Evolutionary conservation across 345 rosid species (phyloP).

Genomic region (Euclidium syriacum): DNA sequence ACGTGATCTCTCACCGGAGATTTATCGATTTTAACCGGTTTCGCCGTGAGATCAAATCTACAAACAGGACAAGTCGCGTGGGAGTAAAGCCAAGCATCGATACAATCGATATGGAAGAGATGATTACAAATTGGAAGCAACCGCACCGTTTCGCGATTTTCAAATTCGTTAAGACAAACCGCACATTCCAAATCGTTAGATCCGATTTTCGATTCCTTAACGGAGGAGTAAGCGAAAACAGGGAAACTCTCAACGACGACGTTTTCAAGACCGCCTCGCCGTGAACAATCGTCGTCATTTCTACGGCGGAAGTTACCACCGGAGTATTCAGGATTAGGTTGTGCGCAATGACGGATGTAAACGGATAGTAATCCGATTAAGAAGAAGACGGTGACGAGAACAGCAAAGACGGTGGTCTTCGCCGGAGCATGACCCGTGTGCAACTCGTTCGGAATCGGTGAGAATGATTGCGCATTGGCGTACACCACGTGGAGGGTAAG

Average conservation of each 20-base stretch:
- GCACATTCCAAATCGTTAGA: constrained; percentile 45
- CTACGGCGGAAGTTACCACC: background rate
- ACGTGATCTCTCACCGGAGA: constrained; percentile 18
- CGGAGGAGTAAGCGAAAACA: constrained; percentile 44
- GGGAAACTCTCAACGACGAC: constrained; percentile 56
- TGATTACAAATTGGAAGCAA: constrained; percentile 50
- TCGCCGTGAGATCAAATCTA: constrained; percentile 39
- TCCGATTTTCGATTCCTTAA: constrained; percentile 46
- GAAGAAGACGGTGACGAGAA: constrained; percentile 22
- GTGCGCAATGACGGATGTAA: constrained; percentile 18
- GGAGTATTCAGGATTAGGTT: background rate
- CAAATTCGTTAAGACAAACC: constrained; percentile 46
- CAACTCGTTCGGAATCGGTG: background rate
- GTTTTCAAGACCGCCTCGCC: constrained; percentile 42
- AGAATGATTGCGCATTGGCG: constrained; percentile 10
- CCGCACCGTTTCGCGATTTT: constrained; percentile 38
- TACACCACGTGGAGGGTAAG: constrained; percentile 17
- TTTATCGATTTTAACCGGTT: constrained; percentile 6
- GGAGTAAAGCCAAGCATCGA: constrained; percentile 46
- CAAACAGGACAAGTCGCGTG: constrained; percentile 62
- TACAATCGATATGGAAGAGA: constrained; percentile 51
- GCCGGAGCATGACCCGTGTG: constrained; percentile 3
- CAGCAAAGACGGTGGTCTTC: constrained; percentile 21
- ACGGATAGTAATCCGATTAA: constrained; percentile 21
- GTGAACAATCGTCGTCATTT: background rate